Conservation (phyloP, 257 asterid species). For the Fraxinus cuspidata region DNA sequence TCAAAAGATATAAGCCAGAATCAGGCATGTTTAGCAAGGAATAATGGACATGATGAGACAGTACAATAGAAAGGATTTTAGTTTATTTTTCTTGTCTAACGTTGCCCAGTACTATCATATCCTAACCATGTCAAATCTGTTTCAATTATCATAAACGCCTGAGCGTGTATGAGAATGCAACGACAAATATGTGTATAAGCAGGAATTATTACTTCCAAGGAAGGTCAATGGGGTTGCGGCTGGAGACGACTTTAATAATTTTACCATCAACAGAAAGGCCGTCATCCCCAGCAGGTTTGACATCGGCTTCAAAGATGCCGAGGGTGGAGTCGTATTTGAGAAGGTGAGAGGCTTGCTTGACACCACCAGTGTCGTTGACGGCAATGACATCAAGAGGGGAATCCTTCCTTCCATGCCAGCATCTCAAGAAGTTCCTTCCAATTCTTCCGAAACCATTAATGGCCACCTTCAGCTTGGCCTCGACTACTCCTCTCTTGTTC, state of each 20-base stretch:
- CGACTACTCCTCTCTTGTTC: constrained; percentile 67
- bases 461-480: constrained; percentile 89
- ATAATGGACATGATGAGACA: background rate
- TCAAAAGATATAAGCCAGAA: background rate
- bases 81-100: background rate
- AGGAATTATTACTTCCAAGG: constrained; percentile 51
- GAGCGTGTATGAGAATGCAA: background rate
- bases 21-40: background rate
- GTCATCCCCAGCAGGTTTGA: constrained; percentile 64
- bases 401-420: constrained; percentile 95
- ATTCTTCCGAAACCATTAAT: constrained; percentile 92
- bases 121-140: too few species aligned
- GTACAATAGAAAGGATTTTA: background rate
- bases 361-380: constrained; percentile 93
- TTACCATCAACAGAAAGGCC: constrained; percentile 78
- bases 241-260: constrained; percentile 62
- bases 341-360: constrained; percentile 97
- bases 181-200: background rate
- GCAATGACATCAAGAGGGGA: constrained; percentile 88
- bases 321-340: constrained; percentile 97
- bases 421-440: constrained; percentile 90
- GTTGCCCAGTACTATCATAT: too few species aligned
- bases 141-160: too few species aligned
- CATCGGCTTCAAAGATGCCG: constrained; percentile 87
- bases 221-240: constrained; percentile 63